Evolutionary conservation across 352 stramenopile genomes (phyloP).

Genomic region (Phytophthora hibernalis): DNA sequence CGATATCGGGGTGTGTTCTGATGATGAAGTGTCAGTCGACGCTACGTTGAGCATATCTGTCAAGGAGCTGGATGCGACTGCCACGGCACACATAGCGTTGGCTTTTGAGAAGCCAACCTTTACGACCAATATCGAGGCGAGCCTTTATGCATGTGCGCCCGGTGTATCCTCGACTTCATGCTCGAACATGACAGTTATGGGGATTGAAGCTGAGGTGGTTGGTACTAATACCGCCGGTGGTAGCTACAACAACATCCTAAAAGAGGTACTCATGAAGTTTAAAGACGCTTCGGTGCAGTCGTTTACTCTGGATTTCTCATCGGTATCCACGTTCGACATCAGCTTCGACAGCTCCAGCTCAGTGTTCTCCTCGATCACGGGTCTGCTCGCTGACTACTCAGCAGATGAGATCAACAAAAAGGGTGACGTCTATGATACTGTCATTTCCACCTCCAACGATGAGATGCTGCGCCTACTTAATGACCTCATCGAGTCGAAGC

Average conservation of each 20-base stretch:
- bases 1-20: constrained; percentile 43
- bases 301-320: constrained; percentile 46
- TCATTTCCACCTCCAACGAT: constrained; percentile 38
- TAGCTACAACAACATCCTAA: constrained; percentile 40
- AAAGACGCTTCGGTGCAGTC: constrained; percentile 37
- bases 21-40: constrained; percentile 36
- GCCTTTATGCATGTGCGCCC: constrained; percentile 41
- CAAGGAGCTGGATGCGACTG: constrained; percentile 38
- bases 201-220: constrained; percentile 36
- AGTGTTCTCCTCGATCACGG: constrained; percentile 39
- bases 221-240: constrained; percentile 12
- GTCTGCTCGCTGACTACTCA: constrained; percentile 53
- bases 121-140: constrained; percentile 28
- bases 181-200: constrained; percentile 47
- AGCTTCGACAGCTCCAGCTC: constrained; percentile 45
- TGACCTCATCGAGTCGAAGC: constrained; percentile 43
- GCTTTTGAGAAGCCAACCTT: constrained; percentile 40
- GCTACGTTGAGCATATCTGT: constrained; percentile 40
- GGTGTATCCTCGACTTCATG: constrained; percentile 35
- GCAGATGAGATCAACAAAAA: constrained; percentile 63
- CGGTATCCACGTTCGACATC: constrained; percentile 49
- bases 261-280: constrained; percentile 42
- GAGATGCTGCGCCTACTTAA: constrained; percentile 54
- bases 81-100: constrained; percentile 34
- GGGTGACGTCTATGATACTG: constrained; percentile 47